Evolutionary conservation across 2,329 filamentous ascomycete species (phyloP), one percentile per base, ranked within the genome.

Genomic region (Blastomyces emzantsi): DNA sequence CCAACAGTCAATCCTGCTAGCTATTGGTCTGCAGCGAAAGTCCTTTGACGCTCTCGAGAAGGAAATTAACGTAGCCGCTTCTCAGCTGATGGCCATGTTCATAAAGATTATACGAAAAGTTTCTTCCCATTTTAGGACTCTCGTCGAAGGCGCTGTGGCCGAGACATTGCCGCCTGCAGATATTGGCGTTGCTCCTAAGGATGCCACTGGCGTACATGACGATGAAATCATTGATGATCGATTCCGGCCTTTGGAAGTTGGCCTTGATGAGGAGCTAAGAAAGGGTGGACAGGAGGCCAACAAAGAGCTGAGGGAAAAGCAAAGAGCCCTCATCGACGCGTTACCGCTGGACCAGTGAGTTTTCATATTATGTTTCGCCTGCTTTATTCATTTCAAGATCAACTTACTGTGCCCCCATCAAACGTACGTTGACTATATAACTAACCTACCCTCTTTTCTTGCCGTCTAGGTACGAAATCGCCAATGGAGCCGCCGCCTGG

Each of bases 81-180:
- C 87, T 55, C 94, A 97, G 78, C 80, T 97, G 3, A 81, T 99
- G 66, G 92, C 93, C 65, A 96, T 97, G 89, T 97, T 99, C 76
- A 90, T 96, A 75, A 99, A 99, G 81, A 89, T 96, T 65, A 83
- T 97, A 65, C 86, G 92, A 68, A 97, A 97, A 79, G 83, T 96
- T 49, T 89, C 89, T 2, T 82, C 84, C 2, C 85, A 92, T 73
- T 94, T 99, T 77, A 85, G 87, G 41, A 79, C 82, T 3, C 77
- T 97, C 0, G 82, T 97, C 2, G 85, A 91, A 52, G 86, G 85
- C 3, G 91, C 90, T 0, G 87, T 88, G 13, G 87, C 85, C 63
- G 84, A 86, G 1, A 81, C 85, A 57, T 79, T 92, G 70, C 88
- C 88, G 3, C 78, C 80, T 55, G 75, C 81, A 2, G 80, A 84